Evolutionary conservation across 805 yeast genomes (phyloP).

Genomic region (Nakazawaea molendinolei): DNA sequence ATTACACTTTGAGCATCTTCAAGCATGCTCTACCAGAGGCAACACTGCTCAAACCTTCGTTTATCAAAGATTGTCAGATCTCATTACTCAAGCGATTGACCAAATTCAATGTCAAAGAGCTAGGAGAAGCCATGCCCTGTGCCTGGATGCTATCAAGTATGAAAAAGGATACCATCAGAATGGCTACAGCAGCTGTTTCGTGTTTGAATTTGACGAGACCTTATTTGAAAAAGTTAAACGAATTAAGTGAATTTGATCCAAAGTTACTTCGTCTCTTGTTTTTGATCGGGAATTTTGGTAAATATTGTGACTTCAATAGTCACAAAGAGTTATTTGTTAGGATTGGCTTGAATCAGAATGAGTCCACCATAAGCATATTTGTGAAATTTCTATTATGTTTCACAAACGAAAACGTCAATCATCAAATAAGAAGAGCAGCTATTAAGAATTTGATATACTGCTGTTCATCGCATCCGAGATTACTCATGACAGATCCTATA

Average conservation of each 20-base stretch:
- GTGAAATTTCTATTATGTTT: slow-evolving; percentile 54
- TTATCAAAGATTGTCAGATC: slow-evolving; percentile 41
- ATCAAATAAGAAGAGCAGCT: slow-evolving; percentile 40
- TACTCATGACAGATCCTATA: slow-evolving; percentile 55
- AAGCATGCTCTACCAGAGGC: slow-evolving; percentile 39
- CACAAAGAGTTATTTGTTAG: slow-evolving; percentile 31
- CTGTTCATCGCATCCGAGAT: slow-evolving; percentile 56
- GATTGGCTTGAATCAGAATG: slow-evolving; percentile 40
- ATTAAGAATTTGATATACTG: slow-evolving; percentile 51
- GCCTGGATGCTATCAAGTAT: slow-evolving; percentile 48
- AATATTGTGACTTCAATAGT: slow-evolving; percentile 55
- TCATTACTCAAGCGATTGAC: slow-evolving; percentile 52
- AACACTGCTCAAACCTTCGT: slow-evolving; percentile 41
- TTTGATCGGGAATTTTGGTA: slow-evolving; percentile 65
- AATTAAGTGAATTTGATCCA: slow-evolving; percentile 28
- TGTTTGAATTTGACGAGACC: slow-evolving; percentile 48
- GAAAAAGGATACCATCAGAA: slow-evolving; percentile 36
- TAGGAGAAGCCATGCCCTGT: slow-evolving; percentile 71
- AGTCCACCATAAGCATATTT: slow-evolving; percentile 50
- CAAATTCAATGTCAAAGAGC: slow-evolving; percentile 50
- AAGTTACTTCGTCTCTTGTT: slow-evolving; percentile 51
- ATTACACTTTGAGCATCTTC: slow-evolving; percentile 48
- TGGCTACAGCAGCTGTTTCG: slow-evolving; percentile 60
- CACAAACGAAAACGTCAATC: slow-evolving; percentile 29
- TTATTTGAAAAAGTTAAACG: slow-evolving; percentile 26